A percentile compares a stretch with the other conserved stretches of the same genome.
These are phyloP conservation scores for Metarhizium anisopliae DNA, from an alignment of 2,329 filamentous ascomycete species.

Conservation along the genomic window DNA sequence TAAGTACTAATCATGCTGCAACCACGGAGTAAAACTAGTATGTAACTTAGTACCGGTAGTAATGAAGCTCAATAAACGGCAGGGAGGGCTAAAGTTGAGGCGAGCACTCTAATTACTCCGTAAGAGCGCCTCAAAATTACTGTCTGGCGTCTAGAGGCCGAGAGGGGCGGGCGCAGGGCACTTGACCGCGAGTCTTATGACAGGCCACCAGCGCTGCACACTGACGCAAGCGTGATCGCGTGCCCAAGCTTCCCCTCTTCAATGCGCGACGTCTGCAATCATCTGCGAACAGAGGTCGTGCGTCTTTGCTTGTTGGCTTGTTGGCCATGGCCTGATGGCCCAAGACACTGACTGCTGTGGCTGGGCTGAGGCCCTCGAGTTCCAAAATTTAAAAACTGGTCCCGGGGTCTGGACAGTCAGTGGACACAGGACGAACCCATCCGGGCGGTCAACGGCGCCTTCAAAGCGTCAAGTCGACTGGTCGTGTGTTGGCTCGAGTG, in stretches of 20 bases:
- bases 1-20: no score
- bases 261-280: neutral
- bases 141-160: no score
- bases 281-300: no score
- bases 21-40: no score
- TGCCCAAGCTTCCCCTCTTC: neutral
- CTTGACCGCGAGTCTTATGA: neutral
- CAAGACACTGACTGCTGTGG: neutral
- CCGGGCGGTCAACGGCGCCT: neutral
- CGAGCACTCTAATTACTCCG: no score
- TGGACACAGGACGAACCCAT: neutral
- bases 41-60: no score
- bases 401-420: neutral
- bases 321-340: neutral
- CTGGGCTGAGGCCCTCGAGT: no score
- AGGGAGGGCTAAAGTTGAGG: no score
- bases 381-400: no score
- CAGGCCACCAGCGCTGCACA: neutral
- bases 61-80: no score
- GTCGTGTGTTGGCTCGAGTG: neutral
- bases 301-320: neutral
- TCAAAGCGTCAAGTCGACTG: neutral
- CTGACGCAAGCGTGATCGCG: conserved; percentile 10
- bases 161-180: no score
- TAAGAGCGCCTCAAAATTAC: no score